Conservation (phyloP, 208 protist genomes). For the Trypanosoma lewisi region DNA sequence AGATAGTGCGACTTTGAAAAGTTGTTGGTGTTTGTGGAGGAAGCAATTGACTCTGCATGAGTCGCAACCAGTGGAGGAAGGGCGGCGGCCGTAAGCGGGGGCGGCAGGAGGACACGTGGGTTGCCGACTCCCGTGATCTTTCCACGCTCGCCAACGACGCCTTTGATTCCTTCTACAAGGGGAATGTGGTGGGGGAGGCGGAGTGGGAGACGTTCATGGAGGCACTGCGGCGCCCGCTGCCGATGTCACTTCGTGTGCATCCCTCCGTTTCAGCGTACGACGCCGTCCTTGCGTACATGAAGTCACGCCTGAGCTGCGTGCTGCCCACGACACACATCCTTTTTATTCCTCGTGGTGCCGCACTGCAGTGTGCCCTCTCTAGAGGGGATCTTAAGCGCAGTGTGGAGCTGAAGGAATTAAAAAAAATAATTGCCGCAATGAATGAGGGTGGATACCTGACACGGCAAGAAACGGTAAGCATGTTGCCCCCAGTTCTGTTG, state of each 20-base stretch:
- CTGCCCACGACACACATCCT: constrained; percentile 47
- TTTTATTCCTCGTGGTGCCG: constrained; percentile 57
- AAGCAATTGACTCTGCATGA: too few species aligned
- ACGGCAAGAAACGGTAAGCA: constrained; percentile 90
- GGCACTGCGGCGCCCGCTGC: constrained; percentile 67
- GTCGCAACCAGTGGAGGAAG: constrained; percentile 74
- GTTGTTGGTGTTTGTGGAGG: background rate
- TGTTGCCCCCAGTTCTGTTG: constrained; percentile 85
- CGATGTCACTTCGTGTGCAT: constrained; percentile 73
- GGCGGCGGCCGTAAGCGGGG: constrained; percentile 38
- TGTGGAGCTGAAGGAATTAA: constrained; percentile 48
- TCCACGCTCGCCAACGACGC: constrained; percentile 53
- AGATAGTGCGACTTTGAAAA: background rate
- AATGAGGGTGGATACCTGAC: constrained; percentile 91
- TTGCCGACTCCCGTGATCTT: constrained; percentile 56
- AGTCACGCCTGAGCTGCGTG: constrained; percentile 33
- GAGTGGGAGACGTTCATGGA: constrained; percentile 67
- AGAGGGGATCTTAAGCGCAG: constrained; percentile 81
- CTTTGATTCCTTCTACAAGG: constrained; percentile 73
- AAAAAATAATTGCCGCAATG: constrained; percentile 77
- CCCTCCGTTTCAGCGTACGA: constrained; percentile 27
- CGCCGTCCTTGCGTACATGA: constrained; percentile 41
- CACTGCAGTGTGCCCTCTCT: constrained; percentile 76
- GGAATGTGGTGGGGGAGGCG: constrained; percentile 42
- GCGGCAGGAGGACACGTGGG: constrained; percentile 44